These are phyloP conservation scores for Nicotiana otophora DNA, from an alignment of 257 asterid species.

Conservation along the genomic window DNA sequence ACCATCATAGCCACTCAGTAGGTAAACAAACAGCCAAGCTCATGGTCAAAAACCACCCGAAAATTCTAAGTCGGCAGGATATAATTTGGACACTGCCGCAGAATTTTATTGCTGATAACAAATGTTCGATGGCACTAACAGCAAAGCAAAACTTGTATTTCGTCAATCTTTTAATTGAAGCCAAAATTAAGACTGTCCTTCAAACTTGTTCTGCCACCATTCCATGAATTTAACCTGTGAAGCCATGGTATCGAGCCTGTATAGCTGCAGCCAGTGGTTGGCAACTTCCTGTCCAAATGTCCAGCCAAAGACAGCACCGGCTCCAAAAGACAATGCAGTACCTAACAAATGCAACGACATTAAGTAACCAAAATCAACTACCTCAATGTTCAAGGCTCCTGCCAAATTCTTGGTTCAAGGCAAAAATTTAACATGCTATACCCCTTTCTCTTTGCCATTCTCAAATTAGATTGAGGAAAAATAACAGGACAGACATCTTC, in stretches of 20 bases:
- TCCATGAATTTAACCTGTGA: slow-evolving; percentile 82
- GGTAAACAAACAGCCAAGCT: neutral
- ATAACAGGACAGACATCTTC: neutral
- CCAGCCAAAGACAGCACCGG: slow-evolving; percentile 73
- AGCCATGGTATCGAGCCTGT: slow-evolving; percentile 59
- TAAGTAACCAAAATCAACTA: neutral
- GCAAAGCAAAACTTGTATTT: neutral
- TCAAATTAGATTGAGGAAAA: neutral
- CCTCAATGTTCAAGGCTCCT: neutral
- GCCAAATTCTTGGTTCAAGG: neutral
- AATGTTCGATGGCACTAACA: neutral
- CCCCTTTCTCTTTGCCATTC: neutral
- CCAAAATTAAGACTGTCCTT: slow-evolving; percentile 17
- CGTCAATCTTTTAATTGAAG: neutral
- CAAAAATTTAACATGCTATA: neutral
- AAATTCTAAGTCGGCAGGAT: neutral
- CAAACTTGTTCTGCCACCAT: slow-evolving; percentile 82
- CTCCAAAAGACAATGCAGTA: slow-evolving; percentile 63
- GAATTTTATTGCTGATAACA: neutral
- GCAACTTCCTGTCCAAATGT: slow-evolving; percentile 75
- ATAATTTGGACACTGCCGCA: neutral
- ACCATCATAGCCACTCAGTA: neutral
- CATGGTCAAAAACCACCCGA: neutral
- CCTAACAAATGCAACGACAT: slow-evolving; percentile 35
- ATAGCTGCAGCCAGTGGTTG: slow-evolving; percentile 74